A percentile compares a stretch with the other conserved stretches of the same genome.
Evolutionary conservation across 2,329 filamentous ascomycete genomes (phyloP).

Genomic region (Exophiala sp.): DNA sequence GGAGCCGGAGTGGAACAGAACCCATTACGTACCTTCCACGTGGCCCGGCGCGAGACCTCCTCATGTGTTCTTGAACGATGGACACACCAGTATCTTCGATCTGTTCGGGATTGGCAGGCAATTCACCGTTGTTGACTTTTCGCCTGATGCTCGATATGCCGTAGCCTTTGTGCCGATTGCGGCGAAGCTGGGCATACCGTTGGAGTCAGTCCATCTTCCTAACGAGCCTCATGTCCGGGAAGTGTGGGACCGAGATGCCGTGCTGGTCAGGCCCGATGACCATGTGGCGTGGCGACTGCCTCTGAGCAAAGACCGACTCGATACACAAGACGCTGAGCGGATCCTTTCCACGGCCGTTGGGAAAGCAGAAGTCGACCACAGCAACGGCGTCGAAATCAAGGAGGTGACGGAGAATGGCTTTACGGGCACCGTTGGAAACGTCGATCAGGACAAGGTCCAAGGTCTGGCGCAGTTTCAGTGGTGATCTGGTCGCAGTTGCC

Average conservation of each 20-base stretch:
- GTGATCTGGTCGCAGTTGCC: too few species aligned
- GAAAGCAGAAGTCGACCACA: background rate
- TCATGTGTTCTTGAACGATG: constrained; percentile 33
- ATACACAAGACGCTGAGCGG: background rate
- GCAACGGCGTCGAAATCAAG: background rate
- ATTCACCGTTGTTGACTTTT: constrained; percentile 24
- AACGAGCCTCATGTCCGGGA: constrained; percentile 25
- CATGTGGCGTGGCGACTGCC: constrained; percentile 30
- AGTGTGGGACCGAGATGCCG: constrained; percentile 30
- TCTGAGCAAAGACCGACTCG: background rate
- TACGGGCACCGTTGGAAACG: constrained; percentile 16
- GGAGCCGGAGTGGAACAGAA: constrained; percentile 21
- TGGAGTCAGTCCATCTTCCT: constrained; percentile 20
- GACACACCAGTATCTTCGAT: constrained; percentile 30
- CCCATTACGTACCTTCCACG: constrained; percentile 31
- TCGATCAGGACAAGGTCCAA: constrained; percentile 10
- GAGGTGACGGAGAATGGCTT: constrained; percentile 6
- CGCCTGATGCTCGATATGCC: background rate
- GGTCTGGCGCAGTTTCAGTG: constrained; percentile 8
- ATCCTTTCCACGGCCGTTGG: background rate
- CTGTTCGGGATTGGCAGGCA: constrained; percentile 26
- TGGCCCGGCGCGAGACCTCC: constrained; percentile 33
- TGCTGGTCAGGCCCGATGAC: constrained; percentile 32
- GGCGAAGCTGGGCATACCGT: constrained; percentile 16
- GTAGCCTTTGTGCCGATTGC: constrained; percentile 4